Base-by-base conservation (phyloP, 169 alveolate species). In the Ichthyophthirius multifiliis region DNA sequence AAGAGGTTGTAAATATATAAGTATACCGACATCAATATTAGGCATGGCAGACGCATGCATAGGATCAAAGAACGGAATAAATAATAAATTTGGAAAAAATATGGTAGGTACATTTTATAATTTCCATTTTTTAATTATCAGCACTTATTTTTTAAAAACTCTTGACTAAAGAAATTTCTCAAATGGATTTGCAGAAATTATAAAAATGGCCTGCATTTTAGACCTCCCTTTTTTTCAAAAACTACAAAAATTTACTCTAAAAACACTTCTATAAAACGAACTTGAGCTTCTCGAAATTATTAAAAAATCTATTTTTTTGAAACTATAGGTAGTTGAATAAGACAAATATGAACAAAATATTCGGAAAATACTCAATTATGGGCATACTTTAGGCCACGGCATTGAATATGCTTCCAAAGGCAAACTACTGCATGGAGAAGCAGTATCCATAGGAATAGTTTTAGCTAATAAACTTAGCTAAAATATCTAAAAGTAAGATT, bases 101-200 rank as follows among this genome's bases (percentile, higher is more conserved):
- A 63, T 62, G 62, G 45, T 85, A 7, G 91, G 91, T n/a, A 44
- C 67, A 7, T 47, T 85, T 32, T 74, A 79, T 67, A 76, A 77
- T 43, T 87, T 87, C 7, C 18, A 37, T 3, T 32, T 31, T 20
- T 43, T 85, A 43, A 39, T 71, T 3, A 48, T 71, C 5, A 63
- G 71, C 39, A 43, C 31, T 3, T 30, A 74, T 20, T 55, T 75
- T 37, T 43, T 85, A 16, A 31, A 85, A 46, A 74, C 85, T 4
- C 63, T 85, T 1, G 87, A 79, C 18, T 47, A 75, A 35, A 55
- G 91, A 47, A 79, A 85, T 65, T 80, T 80, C 63, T 73, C 74
- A 3, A 85, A 85, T 48, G 91, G 91, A 16, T 20, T 85, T 39
- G 91, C 76, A 0, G 91, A 85, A 67, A 67, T 85, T 5, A 85